phyloP scores from a whole-genome alignment of 352 stramenopile genomes.

The Globisporangium ultimum region DNA sequence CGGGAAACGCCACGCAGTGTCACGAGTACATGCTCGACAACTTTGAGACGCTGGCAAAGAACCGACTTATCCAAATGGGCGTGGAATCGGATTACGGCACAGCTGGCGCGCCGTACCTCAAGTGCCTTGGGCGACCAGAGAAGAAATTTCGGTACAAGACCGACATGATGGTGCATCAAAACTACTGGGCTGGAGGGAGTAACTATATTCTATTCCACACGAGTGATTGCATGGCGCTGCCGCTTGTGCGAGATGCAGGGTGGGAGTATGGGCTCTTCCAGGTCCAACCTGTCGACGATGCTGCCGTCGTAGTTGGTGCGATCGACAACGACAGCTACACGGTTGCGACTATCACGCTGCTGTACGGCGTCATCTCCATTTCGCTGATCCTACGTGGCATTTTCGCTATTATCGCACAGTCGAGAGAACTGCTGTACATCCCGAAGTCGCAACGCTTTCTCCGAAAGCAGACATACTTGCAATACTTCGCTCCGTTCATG shows the following conservation, averaged over 20 bases:
- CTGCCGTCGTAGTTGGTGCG: constrained; percentile 35
- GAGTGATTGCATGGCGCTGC: constrained; percentile 41
- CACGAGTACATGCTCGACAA: constrained; percentile 48
- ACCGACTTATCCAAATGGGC: constrained; percentile 32
- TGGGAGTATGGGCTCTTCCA: constrained; percentile 49
- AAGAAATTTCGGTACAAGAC: constrained; percentile 47
- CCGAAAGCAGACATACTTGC: constrained; percentile 19
- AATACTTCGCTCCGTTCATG: constrained; percentile 51
- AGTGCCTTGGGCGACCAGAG: constrained; percentile 36
- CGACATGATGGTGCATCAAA: constrained; percentile 50
- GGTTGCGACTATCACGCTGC: constrained; percentile 23
- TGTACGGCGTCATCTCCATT: constrained; percentile 45
- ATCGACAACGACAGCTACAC: constrained; percentile 36
- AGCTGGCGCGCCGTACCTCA: constrained; percentile 37
- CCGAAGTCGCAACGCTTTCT: constrained; percentile 30
- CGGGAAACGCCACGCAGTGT: constrained; percentile 45
- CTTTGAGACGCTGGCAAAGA: constrained; percentile 30
- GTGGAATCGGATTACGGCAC: constrained; percentile 34
- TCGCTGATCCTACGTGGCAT: constrained; percentile 40
- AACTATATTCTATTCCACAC: constrained; percentile 50
- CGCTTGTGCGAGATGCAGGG: constrained; percentile 31
- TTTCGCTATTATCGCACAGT: constrained; percentile 31
- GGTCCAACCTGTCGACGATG: constrained; percentile 27
- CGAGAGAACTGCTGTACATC: constrained; percentile 33
- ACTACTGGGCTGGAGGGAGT: constrained; percentile 46